Evolutionary conservation across 805 yeast species (phyloP).

Genomic region (Monosporozyma aerobia): DNA sequence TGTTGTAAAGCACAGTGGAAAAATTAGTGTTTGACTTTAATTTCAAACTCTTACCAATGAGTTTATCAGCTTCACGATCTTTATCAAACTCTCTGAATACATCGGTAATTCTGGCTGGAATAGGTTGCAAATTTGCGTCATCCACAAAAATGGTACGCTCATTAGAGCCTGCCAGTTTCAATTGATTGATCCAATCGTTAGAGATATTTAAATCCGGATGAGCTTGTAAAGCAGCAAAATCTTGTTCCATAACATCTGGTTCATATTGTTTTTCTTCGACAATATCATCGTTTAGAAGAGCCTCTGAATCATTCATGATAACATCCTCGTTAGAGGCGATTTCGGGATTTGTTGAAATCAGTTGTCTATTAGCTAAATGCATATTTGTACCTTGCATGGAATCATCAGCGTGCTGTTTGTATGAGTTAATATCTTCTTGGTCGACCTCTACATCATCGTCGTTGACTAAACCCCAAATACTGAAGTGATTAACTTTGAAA

Average conservation of each 20-base stretch:
- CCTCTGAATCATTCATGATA: not conserved
- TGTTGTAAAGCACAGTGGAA: conserved; percentile 16
- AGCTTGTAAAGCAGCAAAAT: conserved; percentile 36
- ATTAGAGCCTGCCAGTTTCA: conserved; percentile 38
- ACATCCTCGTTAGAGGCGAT: not conserved
- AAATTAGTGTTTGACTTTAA: conserved; percentile 13
- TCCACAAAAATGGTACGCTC: conserved; percentile 24
- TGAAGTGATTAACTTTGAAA: conserved; percentile 81
- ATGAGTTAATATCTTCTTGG: conserved; percentile 30
- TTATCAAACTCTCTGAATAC: conserved; percentile 37
- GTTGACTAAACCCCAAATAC: conserved; percentile 84
- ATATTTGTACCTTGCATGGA: not conserved
- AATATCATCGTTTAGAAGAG: conserved; percentile 1
- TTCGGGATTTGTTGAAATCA: conserved; percentile 9
- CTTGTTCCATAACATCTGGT: conserved; percentile 46
- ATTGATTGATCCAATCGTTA: conserved; percentile 56
- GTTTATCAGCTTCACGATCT: conserved; percentile 21
- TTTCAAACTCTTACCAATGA: conserved; percentile 25
- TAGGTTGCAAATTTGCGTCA: conserved; percentile 8
- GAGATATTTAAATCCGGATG: conserved; percentile 42
- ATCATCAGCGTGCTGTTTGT: not conserved
- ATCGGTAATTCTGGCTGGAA: conserved; percentile 6
- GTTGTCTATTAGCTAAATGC: conserved; percentile 3
- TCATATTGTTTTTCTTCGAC: conserved; percentile 54
- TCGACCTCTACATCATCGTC: conserved; percentile 54